Evolutionary conservation across 148 eudicot species (phyloP).

Genomic region (Rhododendron ferrugineum): DNA sequence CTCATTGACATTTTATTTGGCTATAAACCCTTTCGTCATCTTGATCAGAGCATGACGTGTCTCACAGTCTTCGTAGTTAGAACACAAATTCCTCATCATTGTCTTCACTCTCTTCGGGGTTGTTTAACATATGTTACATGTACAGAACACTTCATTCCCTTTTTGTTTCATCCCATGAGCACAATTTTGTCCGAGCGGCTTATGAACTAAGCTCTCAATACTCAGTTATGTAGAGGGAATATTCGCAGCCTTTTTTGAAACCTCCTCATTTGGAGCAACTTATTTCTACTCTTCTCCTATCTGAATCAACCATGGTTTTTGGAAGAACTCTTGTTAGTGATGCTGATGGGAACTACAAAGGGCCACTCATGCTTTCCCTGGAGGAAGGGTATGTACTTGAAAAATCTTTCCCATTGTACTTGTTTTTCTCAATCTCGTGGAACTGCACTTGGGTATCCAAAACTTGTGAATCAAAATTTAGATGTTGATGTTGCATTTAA

Average conservation of each 20-base stretch:
- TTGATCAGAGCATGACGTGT: slow-evolving; percentile 68
- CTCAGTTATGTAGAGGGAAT: no score
- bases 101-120: background rate
- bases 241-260: no score
- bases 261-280: background rate
- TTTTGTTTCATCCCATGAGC: background rate
- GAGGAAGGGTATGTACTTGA: background rate
- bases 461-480: background rate
- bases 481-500: no score
- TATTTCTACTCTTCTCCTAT: slow-evolving; percentile 42
- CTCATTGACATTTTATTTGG: slow-evolving; percentile 93
- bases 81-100: no score
- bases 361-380: no score
- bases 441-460: background rate
- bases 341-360: no score
- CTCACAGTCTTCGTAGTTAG: slow-evolving; percentile 68
- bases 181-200: background rate
- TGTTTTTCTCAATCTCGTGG: background rate
- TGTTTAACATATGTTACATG: no score
- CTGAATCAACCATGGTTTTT: slow-evolving; percentile 45
- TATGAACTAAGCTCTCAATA: background rate
- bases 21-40: slow-evolving; percentile 85
- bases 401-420: background rate
- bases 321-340: no score
- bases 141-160: background rate